A percentile compares a stretch with the other conserved stretches of the same genome.
Evolutionary conservation across 192 early-diverging fungal genomes (phyloP).

Genomic region (Geosiphon pyriformis): DNA sequence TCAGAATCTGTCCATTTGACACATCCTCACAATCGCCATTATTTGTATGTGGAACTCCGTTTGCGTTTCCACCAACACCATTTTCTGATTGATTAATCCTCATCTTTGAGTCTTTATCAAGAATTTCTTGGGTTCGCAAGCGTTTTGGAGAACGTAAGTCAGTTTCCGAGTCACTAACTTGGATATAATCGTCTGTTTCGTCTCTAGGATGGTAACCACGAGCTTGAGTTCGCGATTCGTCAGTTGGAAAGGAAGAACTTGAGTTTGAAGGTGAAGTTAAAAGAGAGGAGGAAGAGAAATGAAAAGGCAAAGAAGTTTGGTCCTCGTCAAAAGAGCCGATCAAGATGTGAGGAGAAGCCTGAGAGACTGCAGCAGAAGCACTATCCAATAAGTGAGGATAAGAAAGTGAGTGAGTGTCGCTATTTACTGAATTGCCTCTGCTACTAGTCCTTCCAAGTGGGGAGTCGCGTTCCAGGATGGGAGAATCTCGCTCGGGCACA

Average conservation of each 20-base stretch:
- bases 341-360: slow-evolving; percentile 11
- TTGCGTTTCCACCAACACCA: slow-evolving; percentile 20
- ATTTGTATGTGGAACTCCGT: slow-evolving; percentile 11
- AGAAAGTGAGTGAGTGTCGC: slow-evolving; percentile 9
- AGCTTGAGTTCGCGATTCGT: slow-evolving; percentile 13
- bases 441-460: slow-evolving; percentile 25
- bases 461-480: slow-evolving; percentile 31
- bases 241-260: slow-evolving; percentile 15
- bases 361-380: slow-evolving; percentile 20
- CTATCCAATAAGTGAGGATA: slow-evolving; percentile 4
- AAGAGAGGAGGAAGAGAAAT: not conserved
- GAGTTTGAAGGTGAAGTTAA: slow-evolving; percentile 21
- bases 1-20: slow-evolving; percentile 13
- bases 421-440: slow-evolving; percentile 24
- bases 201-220: slow-evolving; percentile 20
- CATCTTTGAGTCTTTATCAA: slow-evolving; percentile 10
- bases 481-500: slow-evolving; percentile 21
- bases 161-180: slow-evolving; percentile 19
- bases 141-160: slow-evolving; percentile 20
- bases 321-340: slow-evolving; percentile 9
- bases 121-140: slow-evolving; percentile 20
- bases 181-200: slow-evolving; percentile 15
- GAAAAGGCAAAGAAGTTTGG: slow-evolving; percentile 11
- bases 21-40: slow-evolving; percentile 10
- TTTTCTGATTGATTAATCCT: slow-evolving; percentile 18